These are phyloP conservation scores for Cladophialophora exuberans DNA, from an alignment of 2,329 filamentous ascomycete genomes.

Conservation along the genomic window DNA sequence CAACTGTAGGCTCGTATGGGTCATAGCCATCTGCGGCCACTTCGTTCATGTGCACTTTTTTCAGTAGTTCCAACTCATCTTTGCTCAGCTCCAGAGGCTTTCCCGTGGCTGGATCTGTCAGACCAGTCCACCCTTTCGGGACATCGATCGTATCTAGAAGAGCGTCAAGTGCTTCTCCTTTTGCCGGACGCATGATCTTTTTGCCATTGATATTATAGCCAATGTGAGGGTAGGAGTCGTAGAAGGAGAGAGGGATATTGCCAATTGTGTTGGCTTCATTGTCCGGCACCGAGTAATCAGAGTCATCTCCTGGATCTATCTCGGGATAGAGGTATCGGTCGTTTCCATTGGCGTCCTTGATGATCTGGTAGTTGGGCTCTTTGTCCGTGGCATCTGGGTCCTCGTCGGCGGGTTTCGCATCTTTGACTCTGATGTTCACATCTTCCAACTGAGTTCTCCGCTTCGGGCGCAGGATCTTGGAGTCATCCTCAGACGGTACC, in stretches of 20 bases:
- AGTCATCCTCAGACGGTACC: conserved; percentile 37
- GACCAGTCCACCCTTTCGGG: conserved; percentile 94
- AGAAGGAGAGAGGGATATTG: conserved; percentile 90
- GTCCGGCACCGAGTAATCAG: conserved; percentile 85
- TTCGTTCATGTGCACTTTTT: conserved; percentile 86
- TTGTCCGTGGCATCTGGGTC: conserved; percentile 53
- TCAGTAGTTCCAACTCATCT: conserved; percentile 86
- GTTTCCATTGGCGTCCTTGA: conserved; percentile 86
- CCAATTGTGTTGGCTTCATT: conserved; percentile 88
- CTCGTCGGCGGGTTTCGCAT: conserved; percentile 38
- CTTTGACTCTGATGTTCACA: conserved; percentile 55
- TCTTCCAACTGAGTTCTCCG: conserved; percentile 33
- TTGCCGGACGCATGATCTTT: conserved; percentile 94
- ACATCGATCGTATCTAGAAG: conserved; percentile 95
- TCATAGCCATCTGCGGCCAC: conserved; percentile 86
- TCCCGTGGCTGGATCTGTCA: conserved; percentile 91
- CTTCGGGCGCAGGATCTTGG: not conserved
- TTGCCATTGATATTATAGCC: conserved; percentile 99
- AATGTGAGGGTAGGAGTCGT: conserved; percentile 97
- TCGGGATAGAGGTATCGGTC: conserved; percentile 90
- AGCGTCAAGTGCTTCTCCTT: conserved; percentile 89
- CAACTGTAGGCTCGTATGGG: conserved; percentile 89
- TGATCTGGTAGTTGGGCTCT: conserved; percentile 61
- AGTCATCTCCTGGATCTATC: conserved; percentile 93
- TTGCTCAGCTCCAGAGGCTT: conserved; percentile 85